Base-by-base conservation (phyloP, 768 basidiomycete genomes). In the Serendipita vermifera region DNA sequence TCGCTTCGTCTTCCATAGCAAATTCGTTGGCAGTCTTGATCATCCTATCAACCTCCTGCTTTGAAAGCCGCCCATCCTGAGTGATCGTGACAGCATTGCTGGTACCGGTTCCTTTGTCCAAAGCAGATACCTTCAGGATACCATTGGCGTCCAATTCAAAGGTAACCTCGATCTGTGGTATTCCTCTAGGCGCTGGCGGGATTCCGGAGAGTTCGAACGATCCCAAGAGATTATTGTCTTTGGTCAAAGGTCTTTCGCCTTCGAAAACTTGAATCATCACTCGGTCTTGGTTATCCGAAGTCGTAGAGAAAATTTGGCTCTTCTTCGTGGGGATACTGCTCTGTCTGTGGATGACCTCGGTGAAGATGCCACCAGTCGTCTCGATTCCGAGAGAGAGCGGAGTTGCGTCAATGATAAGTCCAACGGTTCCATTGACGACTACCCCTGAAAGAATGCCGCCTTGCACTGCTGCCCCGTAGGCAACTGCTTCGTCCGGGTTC, bases 31-130 rank as follows among this genome's bases (percentile, higher is more conserved):
- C 77, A 40, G 80, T 77, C 15, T 67, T 63, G 40, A 80, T 68
- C 78, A 81, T 80, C 24, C 72, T 66, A 41, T 77, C 75, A 51
- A 82, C 78, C 57, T 80, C 75, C 51, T 79, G 77, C 64, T 73
- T 70, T 48, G 72, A 73, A 13, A 79, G 67, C 55, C 77, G 72
- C 17, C 73, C 75, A 60, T 73, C 70, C 66, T 73, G 71, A 64
- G 66, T 70, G 67, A 73, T 73, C 57, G 67, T 69, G 63, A 72
- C 71, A 62, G 66, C 64, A 57, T 63, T 61, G 54, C 35, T n/a
- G 5, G 57, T 62, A 66, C 63, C 57, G 55, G 66, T 71, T 54
- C 67, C 67, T 68, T 73, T 74, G 63, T 74, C 72, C 41, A 66
- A 60, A 51, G 70, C 73, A 54, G 64, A 65, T 15, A 66, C 63